These are phyloP conservation scores for Lactarius sp. DNA, from an alignment of 768 basidiomycete genomes.

Conservation along the genomic window DNA sequence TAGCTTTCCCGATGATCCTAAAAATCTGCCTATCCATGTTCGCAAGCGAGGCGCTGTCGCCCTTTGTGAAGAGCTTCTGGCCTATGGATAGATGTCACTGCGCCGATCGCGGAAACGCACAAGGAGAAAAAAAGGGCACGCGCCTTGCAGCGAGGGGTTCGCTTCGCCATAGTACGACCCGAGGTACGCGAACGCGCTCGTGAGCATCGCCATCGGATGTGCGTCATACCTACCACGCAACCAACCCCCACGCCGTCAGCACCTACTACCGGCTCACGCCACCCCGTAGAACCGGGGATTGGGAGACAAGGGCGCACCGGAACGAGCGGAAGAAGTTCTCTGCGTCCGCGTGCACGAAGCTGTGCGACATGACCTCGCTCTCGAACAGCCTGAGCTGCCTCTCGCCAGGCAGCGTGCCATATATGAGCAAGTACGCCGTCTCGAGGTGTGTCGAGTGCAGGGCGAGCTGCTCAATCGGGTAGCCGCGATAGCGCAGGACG, in stretches of 20 bases:
- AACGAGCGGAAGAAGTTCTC: constrained; percentile 42
- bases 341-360: constrained; percentile 40
- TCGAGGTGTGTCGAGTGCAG: constrained; percentile 76
- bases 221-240: constrained; percentile 64
- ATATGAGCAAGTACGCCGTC: constrained; percentile 81
- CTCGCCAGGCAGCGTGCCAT: constrained; percentile 70
- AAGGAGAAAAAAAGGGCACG: too few species aligned
- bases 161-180: constrained; percentile 86
- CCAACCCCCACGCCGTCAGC: not conserved
- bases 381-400: constrained; percentile 60
- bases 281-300: not conserved
- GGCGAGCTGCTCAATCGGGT: constrained; percentile 90
- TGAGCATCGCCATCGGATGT: constrained; percentile 89
- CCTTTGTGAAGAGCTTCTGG: constrained; percentile 71
- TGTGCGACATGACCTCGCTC: constrained; percentile 74
- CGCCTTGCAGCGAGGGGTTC: constrained; percentile 82
- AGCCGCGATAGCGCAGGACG: constrained; percentile 78
- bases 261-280: not conserved
- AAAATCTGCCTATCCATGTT: constrained; percentile 92
- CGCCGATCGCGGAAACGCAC: not conserved
- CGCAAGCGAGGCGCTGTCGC: constrained; percentile 59
- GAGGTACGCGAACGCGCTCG: constrained; percentile 81
- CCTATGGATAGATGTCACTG: constrained; percentile 38
- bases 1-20: constrained; percentile 82
- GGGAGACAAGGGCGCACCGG: constrained; percentile 30